These are phyloP conservation scores for Phytopythium aichiense DNA, from an alignment of 352 stramenopile genomes.

Conservation along the genomic window DNA sequence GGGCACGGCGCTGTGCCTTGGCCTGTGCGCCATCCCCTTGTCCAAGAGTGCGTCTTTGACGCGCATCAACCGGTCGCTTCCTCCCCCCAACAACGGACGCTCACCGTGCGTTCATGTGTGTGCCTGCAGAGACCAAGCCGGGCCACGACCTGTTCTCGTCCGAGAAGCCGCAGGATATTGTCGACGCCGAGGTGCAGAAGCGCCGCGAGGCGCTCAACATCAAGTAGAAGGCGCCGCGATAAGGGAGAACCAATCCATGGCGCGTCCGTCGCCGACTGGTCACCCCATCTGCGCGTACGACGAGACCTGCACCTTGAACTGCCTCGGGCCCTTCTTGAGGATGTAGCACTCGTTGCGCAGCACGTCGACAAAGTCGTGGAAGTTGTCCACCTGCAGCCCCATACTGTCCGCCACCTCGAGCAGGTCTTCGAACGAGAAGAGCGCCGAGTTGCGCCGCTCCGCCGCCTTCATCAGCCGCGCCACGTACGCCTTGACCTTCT, in stretches of 20 bases:
- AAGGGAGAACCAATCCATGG: not conserved
- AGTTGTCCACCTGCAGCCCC: slow-evolving; percentile 72
- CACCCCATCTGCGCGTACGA: slow-evolving; percentile 38
- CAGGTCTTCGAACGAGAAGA: slow-evolving; percentile 80
- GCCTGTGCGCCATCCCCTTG: slow-evolving; percentile 64
- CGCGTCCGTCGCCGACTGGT: not conserved
- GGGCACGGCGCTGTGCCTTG: slow-evolving; percentile 61
- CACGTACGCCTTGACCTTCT: slow-evolving; percentile 83
- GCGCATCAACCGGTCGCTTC: not conserved
- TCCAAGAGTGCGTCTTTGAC: slow-evolving; percentile 42
- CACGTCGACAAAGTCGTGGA: slow-evolving; percentile 81
- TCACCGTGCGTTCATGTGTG: slow-evolving; percentile 2
- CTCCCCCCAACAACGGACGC: not conserved
- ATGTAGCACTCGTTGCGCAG: slow-evolving; percentile 86
- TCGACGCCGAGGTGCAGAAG: slow-evolving; percentile 62
- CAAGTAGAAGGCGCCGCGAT: not conserved
- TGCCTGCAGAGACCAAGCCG: slow-evolving; percentile 56
- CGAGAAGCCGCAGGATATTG: slow-evolving; percentile 76
- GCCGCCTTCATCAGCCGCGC: slow-evolving; percentile 69
- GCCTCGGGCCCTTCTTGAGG: slow-evolving; percentile 74
- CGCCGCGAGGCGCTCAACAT: slow-evolving; percentile 64
- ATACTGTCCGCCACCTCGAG: slow-evolving; percentile 71
- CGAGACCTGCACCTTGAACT: slow-evolving; percentile 75
- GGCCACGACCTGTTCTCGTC: slow-evolving; percentile 85
- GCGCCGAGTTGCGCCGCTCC: slow-evolving; percentile 40